A percentile compares a stretch with the other conserved stretches of the same genome.
Conservation (phyloP, 441 rosid species). For the Kokia cookei region DNA sequence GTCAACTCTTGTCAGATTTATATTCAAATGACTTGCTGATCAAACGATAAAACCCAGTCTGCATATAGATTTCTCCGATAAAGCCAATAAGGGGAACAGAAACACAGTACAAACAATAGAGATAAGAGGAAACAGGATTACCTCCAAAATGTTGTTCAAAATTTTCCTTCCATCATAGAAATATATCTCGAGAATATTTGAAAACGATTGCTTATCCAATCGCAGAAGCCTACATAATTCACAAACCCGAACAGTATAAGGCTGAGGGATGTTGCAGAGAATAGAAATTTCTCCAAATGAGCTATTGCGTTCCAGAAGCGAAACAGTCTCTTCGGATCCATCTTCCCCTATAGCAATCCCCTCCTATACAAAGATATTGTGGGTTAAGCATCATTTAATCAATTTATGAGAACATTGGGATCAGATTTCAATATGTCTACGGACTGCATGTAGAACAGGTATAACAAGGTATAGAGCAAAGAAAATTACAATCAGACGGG, state of each 20-base stretch:
- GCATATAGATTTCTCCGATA: neutral
- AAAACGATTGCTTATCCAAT: constrained; percentile 78
- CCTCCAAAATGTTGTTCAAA: constrained; percentile 82
- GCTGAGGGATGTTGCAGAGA: constrained; percentile 93
- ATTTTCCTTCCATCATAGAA: constrained; percentile 81
- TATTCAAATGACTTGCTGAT: neutral
- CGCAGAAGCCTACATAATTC: constrained; percentile 74
- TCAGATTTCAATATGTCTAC: neutral
- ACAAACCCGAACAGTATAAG: constrained; percentile 70
- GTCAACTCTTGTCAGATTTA: neutral
- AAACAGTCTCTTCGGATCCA: constrained; percentile 63
- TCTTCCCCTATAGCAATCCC: constrained; percentile 56
- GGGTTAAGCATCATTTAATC: neutral
- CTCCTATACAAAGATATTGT: constrained; percentile 41
- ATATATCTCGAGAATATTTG: constrained; percentile 81
- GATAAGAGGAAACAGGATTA: constrained; percentile 16
- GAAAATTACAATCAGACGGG: neutral
- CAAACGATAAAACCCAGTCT: neutral
- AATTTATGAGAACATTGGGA: neutral
- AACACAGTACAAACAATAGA: neutral
- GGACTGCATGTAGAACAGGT: neutral
- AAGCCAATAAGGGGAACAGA: neutral
- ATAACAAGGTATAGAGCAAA: neutral
- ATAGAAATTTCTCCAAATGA: constrained; percentile 87
- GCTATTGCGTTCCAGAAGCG: constrained; percentile 47